These are phyloP conservation scores for Botrytis galanthina DNA, from an alignment of 2,329 filamentous ascomycete species.

Conservation along the genomic window DNA sequence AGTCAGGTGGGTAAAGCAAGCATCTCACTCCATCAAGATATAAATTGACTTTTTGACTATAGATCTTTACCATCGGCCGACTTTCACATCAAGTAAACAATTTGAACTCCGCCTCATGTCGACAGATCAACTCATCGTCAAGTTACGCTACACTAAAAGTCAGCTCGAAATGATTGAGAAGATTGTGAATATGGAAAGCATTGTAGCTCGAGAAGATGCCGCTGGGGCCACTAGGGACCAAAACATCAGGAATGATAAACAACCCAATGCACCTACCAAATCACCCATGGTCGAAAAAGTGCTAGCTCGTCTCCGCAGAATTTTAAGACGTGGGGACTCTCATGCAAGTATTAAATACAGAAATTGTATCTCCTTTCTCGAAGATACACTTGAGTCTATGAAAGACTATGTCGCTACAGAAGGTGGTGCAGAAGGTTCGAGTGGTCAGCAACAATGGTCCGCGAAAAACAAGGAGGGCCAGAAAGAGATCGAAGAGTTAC, in stretches of 20 bases:
- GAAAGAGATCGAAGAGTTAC: background rate
- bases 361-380: no score
- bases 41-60: background rate
- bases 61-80: background rate
- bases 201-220: no score
- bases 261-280: background rate
- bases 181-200: background rate
- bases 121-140: background rate
- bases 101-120: background rate
- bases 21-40: rapidly evolving
- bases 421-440: no score
- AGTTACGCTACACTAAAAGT: background rate
- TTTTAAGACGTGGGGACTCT: background rate
- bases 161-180: background rate
- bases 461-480: rapidly evolving
- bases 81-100: background rate
- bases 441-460: background rate
- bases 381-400: background rate
- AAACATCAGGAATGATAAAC: no score
- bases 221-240: rapidly evolving
- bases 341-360: background rate
- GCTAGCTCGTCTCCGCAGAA: rapidly evolving
- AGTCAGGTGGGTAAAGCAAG: background rate
- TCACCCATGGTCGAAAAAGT: rapidly evolving
- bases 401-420: background rate